Evolutionary conservation across 1,284 basidiomycete genomes (phyloP).

Genomic region (Cystobasidiaceae sp.): DNA sequence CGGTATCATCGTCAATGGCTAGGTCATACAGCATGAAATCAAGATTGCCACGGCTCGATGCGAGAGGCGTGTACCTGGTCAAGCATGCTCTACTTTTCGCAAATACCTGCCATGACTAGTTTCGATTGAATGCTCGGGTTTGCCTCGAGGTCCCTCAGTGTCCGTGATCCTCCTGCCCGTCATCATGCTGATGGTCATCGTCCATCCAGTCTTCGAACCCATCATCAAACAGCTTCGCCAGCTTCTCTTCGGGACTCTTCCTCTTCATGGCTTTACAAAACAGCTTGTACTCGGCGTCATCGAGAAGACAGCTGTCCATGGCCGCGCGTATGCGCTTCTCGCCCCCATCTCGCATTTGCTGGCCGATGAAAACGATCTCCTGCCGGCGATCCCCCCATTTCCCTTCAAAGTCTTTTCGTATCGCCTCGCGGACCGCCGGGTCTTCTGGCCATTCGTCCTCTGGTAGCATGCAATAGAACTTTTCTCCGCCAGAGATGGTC

Average conservation of each 20-base stretch:
- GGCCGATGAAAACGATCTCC: conserved; percentile 49
- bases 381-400: conserved; percentile 51
- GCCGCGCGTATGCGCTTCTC: conserved; percentile 45
- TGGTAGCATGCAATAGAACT: conserved; percentile 49
- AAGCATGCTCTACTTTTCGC: too few species aligned
- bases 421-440: conserved; percentile 46
- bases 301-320: conserved; percentile 47
- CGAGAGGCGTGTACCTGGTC: too few species aligned
- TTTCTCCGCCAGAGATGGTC: conserved; percentile 48
- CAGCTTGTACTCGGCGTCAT: conserved; percentile 48
- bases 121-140: background rate
- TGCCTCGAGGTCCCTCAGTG: background rate
- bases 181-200: background rate
- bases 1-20: background rate
- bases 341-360: conserved; percentile 44
- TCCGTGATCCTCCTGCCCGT: background rate
- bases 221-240: conserved; percentile 46
- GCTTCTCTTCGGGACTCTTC: conserved; percentile 42
- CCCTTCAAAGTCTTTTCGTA: conserved; percentile 49
- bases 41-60: too few species aligned
- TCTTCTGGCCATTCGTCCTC: conserved; percentile 48
- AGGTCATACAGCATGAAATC: too few species aligned
- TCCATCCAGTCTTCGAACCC: conserved; percentile 34
- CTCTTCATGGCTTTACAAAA: conserved; percentile 49
- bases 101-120: background rate